Base-by-base conservation (phyloP, 2,329 filamentous ascomycete species). In the Penicillium griseofulvum region DNA sequence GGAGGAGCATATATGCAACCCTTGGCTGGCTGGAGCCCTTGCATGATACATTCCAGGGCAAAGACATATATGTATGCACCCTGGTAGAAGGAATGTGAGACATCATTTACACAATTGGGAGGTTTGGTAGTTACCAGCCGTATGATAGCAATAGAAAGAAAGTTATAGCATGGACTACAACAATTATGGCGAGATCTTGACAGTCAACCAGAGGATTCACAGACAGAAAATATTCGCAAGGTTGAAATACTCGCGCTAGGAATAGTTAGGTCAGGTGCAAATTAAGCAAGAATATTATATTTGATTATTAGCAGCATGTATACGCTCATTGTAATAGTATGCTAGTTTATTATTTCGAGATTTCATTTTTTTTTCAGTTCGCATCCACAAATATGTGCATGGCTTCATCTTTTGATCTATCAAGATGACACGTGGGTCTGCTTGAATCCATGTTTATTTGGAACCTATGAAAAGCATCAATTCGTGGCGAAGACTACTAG, bases 1-100 rank as follows among this genome's bases (percentile, higher is more conserved):
- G 36, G 6, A 22, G 26, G 12, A 29, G 52, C 31, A 34, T 45
- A 34, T 44, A 51, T 39, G 26, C 8, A 24, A 11, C 5, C 1
- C 22, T 8, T 5, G 11, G 5, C 5, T 5, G 11, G 5, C 5
- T n/a, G 9, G 12, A 7, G 28, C 42, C 4, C 28, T 29, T n/a
- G 19, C 12, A n/a, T 5, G 14, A 41, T 47, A 24, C 63, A 65
- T 65, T 54, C 62, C 58, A 49, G 19, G 22, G 39, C 41, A n/a
- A 38, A 38, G 46, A 51, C 50, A 52, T 56, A 52, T 56, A 54
- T 55, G 57, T 62, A 54, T 46, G 46, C 46, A 33, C 9, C 28
- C 53, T 38, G 49, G 60, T 54, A 60, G 54, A 41, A 55, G 43
- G 54, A 64, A 65, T 64, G 57, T 38, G n/a, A 41, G 29, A 41